Evolutionary conservation across 1,284 basidiomycete species (phyloP).

Genomic region (Microbotryomycetes sp.): DNA sequence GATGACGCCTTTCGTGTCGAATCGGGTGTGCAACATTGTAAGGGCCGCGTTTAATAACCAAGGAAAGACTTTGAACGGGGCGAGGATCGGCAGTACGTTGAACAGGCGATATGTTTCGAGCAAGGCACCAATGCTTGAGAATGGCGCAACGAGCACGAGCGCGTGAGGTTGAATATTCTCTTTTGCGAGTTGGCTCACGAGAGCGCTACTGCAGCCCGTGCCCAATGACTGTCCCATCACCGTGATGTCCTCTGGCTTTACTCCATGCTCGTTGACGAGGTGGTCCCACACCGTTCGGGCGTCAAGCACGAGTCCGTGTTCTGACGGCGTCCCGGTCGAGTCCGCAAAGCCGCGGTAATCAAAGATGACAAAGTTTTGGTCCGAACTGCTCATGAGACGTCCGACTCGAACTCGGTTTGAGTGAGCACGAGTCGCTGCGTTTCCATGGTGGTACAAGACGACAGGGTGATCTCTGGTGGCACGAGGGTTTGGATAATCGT

Average conservation of each 20-base stretch:
- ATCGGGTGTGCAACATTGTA: conserved; percentile 54
- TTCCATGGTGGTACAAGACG: conserved; percentile 39
- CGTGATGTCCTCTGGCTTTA: conserved; percentile 54
- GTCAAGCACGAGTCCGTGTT: conserved; percentile 66
- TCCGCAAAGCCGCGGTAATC: conserved; percentile 67
- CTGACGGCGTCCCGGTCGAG: conserved; percentile 67
- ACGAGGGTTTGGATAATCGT: too few species aligned
- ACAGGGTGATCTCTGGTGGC: neutral
- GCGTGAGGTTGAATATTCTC: conserved; percentile 50
- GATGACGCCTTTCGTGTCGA: conserved; percentile 57
- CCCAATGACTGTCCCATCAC: conserved; percentile 76
- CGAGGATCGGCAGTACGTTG: conserved; percentile 58
- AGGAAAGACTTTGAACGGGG: conserved; percentile 58
- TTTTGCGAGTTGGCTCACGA: conserved; percentile 54
- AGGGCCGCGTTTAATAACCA: conserved; percentile 46
- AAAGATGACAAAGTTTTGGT: conserved; percentile 25
- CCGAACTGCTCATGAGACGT: conserved; percentile 15
- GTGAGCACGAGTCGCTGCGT: conserved; percentile 68
- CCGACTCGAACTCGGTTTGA: conserved; percentile 51
- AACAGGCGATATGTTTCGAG: conserved; percentile 56
- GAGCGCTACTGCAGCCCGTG: conserved; percentile 62
- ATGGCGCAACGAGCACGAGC: conserved; percentile 67
- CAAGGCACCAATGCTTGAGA: conserved; percentile 58
- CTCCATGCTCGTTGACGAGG: conserved; percentile 47
- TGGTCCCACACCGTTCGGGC: conserved; percentile 75